Percentiles rank a stretch among this genome's conserved stretches.
Evolutionary conservation across 2,329 filamentous ascomycete genomes (phyloP).

Genomic region (Aspergillus sp.): DNA sequence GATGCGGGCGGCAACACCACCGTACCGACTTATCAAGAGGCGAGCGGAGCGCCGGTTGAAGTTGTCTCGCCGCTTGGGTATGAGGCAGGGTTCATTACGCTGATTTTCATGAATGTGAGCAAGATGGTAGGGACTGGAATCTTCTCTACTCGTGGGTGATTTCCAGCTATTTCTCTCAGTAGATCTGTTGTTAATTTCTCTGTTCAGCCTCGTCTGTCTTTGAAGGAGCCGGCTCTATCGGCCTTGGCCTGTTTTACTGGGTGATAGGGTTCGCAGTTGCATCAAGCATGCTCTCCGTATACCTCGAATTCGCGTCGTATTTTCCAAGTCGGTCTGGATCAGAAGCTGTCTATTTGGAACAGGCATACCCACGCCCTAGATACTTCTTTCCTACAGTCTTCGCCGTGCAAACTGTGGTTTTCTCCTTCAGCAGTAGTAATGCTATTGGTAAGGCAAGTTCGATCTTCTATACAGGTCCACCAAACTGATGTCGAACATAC

Average conservation of each 20-base stretch:
- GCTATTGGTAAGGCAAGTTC: slow-evolving; percentile 47
- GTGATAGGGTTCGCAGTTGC: slow-evolving; percentile 62
- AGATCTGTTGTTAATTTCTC: not conserved
- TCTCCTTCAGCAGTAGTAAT: slow-evolving; percentile 68
- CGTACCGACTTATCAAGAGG: slow-evolving; percentile 58
- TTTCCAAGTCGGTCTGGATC: slow-evolving; percentile 67
- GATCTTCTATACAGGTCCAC: slow-evolving; percentile 13
- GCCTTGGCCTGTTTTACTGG: slow-evolving; percentile 65
- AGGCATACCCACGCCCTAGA: slow-evolving; percentile 63
- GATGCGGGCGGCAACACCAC: slow-evolving; percentile 45
- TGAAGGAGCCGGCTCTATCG: slow-evolving; percentile 60
- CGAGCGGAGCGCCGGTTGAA: slow-evolving; percentile 62
- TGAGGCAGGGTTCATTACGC: slow-evolving; percentile 55
- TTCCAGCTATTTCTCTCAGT: not conserved
- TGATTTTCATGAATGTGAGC: slow-evolving; percentile 61
- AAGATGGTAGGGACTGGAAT: slow-evolving; percentile 65
- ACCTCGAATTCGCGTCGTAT: slow-evolving; percentile 64
- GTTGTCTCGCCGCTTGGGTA: slow-evolving; percentile 59
- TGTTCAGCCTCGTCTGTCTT: slow-evolving; percentile 58
- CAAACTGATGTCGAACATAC: slow-evolving; percentile 21
- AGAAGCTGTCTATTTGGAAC: slow-evolving; percentile 68
- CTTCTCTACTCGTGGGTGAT: slow-evolving; percentile 61
- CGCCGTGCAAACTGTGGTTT: slow-evolving; percentile 61
- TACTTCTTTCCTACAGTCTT: slow-evolving; percentile 66
- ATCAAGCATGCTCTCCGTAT: slow-evolving; percentile 55